Percentiles rank a stretch among this genome's conserved stretches.
Conservation (phyloP, 305 asterid species). For the Striga hermonthica region DNA sequence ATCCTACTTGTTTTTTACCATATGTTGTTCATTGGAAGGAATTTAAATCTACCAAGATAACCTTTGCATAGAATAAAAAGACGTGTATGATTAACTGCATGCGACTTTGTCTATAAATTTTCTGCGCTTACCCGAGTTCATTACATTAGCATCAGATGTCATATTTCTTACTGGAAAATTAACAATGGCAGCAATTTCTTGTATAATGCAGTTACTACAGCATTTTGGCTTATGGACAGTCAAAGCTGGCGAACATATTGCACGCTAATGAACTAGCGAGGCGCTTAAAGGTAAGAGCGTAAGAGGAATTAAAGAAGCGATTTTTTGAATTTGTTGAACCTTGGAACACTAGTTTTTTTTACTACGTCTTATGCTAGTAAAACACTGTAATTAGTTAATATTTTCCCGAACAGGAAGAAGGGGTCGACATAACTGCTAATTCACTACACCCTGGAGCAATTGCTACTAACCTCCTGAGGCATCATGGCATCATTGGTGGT, state of each 20-base stretch:
- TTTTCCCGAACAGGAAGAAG: constrained; percentile 64
- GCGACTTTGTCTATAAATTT: not conserved
- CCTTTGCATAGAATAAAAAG: too few species aligned
- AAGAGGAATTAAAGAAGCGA: not conserved
- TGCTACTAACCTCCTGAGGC: constrained; percentile 74
- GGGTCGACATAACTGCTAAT: constrained; percentile 77
- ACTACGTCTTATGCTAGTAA: not conserved
- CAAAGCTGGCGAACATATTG: constrained; percentile 79
- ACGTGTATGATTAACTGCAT: not conserved
- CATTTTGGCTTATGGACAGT: constrained; percentile 69
- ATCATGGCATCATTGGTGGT: constrained; percentile 58
- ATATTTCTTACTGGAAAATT: constrained; percentile 5
- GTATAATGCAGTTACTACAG: constrained; percentile 51
- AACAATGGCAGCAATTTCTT: constrained; percentile 4
- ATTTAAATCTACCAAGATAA: too few species aligned
- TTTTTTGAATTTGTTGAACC: too few species aligned
- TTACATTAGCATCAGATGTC: constrained; percentile 14
- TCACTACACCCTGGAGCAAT: constrained; percentile 90
- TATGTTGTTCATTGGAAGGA: too few species aligned
- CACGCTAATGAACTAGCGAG: constrained; percentile 76
- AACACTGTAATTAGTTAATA: constrained; percentile 21
- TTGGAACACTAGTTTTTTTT: not conserved
- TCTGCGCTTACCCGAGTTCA: not conserved
- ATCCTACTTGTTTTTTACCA: too few species aligned
- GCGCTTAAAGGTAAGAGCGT: constrained; percentile 64